Evolutionary conservation across 2,329 filamentous ascomycete genomes (phyloP).

Genomic region (Aureobasidium sp.): DNA sequence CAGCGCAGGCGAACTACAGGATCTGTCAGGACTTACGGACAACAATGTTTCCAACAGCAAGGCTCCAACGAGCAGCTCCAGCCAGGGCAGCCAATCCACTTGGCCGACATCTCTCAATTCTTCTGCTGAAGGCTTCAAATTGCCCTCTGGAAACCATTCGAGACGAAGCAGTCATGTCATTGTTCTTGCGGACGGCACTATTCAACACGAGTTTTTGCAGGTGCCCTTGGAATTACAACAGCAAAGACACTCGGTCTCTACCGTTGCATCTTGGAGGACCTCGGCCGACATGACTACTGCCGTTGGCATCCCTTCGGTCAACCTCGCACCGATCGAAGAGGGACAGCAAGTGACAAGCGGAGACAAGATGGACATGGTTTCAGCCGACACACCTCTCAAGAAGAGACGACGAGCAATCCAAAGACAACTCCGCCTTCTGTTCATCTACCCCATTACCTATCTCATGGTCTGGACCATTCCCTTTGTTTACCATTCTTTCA

Average conservation of each 20-base stretch:
- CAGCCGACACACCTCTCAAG: constrained; percentile 17
- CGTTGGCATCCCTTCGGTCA: background rate
- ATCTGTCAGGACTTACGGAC: background rate
- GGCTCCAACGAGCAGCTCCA: background rate
- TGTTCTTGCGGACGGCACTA: background rate
- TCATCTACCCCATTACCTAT: constrained; percentile 71
- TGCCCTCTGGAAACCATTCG: background rate
- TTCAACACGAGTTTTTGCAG: background rate
- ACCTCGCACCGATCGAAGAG: constrained; percentile 9
- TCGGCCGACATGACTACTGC: background rate
- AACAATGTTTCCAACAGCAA: background rate
- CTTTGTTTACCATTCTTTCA: constrained; percentile 57
- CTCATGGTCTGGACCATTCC: constrained; percentile 66
- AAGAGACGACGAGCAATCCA: constrained; percentile 44
- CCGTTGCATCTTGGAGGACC: constrained; percentile 8
- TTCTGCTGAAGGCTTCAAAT: background rate
- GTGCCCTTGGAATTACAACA: background rate
- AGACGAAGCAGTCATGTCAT: constrained; percentile 10
- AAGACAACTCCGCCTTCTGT: constrained; percentile 63
- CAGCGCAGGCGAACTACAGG: background rate
- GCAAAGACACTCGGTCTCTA: background rate
- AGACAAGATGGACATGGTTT: background rate
- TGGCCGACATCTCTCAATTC: background rate
- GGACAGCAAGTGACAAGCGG: background rate
- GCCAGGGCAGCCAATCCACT: background rate